phyloP scores from a whole-genome alignment of 257 asterid genomes.

The Solanum gandarillasii region DNA sequence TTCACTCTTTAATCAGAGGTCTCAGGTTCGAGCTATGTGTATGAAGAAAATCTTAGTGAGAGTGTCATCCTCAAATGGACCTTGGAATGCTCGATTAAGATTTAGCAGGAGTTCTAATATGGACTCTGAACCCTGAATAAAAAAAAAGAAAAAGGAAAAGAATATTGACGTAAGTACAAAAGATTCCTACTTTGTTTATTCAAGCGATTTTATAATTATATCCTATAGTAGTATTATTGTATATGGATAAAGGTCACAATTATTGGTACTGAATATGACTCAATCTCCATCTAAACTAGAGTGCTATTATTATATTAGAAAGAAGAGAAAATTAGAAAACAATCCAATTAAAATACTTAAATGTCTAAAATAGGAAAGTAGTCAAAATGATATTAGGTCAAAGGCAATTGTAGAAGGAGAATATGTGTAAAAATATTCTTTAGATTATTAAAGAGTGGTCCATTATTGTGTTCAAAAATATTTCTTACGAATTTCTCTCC shows the following conservation, averaged over 20 bases:
- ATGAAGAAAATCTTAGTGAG: no score
- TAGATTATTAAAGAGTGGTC: not conserved
- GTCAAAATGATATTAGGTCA: not conserved
- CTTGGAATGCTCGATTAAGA: not conserved
- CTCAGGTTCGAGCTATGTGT: not conserved
- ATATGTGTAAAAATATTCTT: not conserved
- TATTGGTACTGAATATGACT: conserved; percentile 1
- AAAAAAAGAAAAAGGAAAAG: not conserved
- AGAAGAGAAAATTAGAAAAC: not conserved
- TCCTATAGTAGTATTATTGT: not conserved
- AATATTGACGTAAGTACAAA: not conserved
- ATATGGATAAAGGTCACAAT: not conserved
- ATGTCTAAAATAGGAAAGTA: not conserved
- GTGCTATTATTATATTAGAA: not conserved
- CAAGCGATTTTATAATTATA: not conserved
- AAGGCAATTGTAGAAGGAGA: not conserved
- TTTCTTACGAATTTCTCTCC: not conserved
- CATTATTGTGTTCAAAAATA: not conserved
- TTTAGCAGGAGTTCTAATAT: fast-evolving
- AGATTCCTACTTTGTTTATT: not conserved
- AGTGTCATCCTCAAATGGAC: not conserved
- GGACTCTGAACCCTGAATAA: fast-evolving
- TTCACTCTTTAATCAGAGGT: no score
- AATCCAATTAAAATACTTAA: not conserved
- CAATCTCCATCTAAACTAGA: not conserved